Evolutionary conservation across 306 rosid species (phyloP).

Genomic region (Albizia julibrissin): DNA sequence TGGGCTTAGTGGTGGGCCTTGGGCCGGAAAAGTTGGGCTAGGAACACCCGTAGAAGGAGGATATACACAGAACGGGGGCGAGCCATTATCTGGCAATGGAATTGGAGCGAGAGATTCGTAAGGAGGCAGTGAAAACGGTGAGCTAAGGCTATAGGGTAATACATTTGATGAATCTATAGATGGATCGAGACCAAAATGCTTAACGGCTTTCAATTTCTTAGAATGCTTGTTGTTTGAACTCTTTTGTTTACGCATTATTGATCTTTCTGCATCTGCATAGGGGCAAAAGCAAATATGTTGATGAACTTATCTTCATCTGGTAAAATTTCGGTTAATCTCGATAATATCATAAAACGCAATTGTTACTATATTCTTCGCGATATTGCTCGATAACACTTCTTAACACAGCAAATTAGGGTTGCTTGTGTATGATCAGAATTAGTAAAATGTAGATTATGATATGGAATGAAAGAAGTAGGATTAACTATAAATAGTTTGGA

Average conservation of each 20-base stretch:
- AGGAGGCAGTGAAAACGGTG: conserved; percentile 77
- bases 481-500: neutral
- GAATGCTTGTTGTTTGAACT: conserved; percentile 43
- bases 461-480: neutral
- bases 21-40: conserved; percentile 51
- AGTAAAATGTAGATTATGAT: neutral
- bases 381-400: conserved; percentile 4
- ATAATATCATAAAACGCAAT: neutral
- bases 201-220: conserved; percentile 51
- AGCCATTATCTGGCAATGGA: conserved; percentile 52
- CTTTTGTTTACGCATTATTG: conserved; percentile 41
- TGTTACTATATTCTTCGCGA: neutral
- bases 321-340: neutral
- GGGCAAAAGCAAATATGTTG: neutral
- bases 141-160: conserved; percentile 66
- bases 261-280: conserved; percentile 57
- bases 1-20: conserved; percentile 44
- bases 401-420: neutral
- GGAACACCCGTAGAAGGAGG: conserved; percentile 63
- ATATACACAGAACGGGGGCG: conserved; percentile 70
- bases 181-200: conserved; percentile 48
- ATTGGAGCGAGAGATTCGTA: conserved; percentile 75
- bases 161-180: conserved; percentile 47
- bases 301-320: neutral
- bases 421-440: neutral